A percentile compares a stretch with the other conserved stretches of the same genome.
Conservation (phyloP, 805 yeast genomes). For the Lipomyces mesembrius region DNA sequence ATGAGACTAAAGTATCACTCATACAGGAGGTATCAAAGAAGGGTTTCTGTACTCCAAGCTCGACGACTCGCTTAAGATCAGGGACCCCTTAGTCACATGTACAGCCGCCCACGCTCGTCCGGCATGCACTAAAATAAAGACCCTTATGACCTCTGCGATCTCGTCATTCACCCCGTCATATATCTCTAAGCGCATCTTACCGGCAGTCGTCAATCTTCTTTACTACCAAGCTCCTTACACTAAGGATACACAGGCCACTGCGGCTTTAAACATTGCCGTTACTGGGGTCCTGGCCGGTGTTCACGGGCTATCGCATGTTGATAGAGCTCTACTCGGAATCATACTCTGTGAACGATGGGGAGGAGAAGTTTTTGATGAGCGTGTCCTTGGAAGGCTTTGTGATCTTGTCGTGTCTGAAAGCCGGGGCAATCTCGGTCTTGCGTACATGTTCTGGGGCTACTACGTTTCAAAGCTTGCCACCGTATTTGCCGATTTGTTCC, state of each 20-base stretch:
- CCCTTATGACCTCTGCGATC: constrained; percentile 59
- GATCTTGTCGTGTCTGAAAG: constrained; percentile 25
- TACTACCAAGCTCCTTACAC: constrained; percentile 79
- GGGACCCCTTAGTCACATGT: constrained; percentile 72
- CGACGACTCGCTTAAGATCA: constrained; percentile 60
- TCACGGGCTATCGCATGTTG: constrained; percentile 74
- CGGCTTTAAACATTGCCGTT: constrained; percentile 72
- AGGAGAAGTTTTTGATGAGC: constrained; percentile 55
- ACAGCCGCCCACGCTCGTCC: constrained; percentile 74
- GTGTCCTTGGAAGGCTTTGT: constrained; percentile 14
- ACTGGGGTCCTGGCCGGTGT: constrained; percentile 77
- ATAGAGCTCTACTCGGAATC: constrained; percentile 71
- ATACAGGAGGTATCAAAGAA: constrained; percentile 64
- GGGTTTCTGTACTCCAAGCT: constrained; percentile 70
- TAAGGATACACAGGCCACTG: constrained; percentile 74
- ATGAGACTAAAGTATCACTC: not conserved
- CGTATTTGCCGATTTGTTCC: constrained; percentile 25
- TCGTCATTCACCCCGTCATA: constrained; percentile 66
- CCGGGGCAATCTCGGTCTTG: constrained; percentile 16
- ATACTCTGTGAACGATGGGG: constrained; percentile 85
- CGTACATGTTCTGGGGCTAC: constrained; percentile 32
- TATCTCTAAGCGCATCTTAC: constrained; percentile 62
- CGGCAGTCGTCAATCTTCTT: constrained; percentile 73
- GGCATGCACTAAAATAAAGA: constrained; percentile 60
- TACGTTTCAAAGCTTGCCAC: constrained; percentile 22